Evolutionary conservation across 768 basidiomycete species (phyloP).

Genomic region (Phaeolepiota aurea): DNA sequence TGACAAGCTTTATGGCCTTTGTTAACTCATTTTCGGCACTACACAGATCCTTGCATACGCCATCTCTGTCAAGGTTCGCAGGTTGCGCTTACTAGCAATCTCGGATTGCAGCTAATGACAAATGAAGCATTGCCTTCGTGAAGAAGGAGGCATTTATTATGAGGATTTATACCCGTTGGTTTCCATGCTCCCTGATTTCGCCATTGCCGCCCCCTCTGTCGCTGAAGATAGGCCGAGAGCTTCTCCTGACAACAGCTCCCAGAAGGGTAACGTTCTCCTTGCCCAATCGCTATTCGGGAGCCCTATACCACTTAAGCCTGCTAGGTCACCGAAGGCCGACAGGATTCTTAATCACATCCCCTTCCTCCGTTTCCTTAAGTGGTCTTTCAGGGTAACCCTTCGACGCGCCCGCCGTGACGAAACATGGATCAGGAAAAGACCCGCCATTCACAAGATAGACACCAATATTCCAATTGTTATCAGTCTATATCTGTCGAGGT

Average conservation of each 20-base stretch:
- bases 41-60: conserved; percentile 58
- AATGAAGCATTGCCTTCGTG: conserved; percentile 48
- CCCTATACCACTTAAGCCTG: conserved; percentile 34
- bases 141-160: conserved; percentile 55
- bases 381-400: conserved; percentile 17
- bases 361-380: conserved; percentile 38
- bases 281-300: too few species aligned
- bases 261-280: too few species aligned
- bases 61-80: conserved; percentile 44
- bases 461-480: conserved; percentile 50
- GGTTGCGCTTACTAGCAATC: too few species aligned
- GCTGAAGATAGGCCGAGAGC: too few species aligned
- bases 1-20: not conserved
- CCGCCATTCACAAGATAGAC: conserved; percentile 20
- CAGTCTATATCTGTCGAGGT: conserved; percentile 34
- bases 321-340: conserved; percentile 40
- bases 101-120: not conserved
- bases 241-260: too few species aligned
- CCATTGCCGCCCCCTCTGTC: too few species aligned
- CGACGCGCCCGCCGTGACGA: conserved; percentile 6
- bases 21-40: not conserved
- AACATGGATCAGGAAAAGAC: conserved; percentile 6
- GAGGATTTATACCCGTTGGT: conserved; percentile 57
- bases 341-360: conserved; percentile 43
- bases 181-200: conserved; percentile 48